Evolutionary conservation across 2,329 filamentous ascomycete species (phyloP).

Genomic region (Cladophialophora yegresii): DNA sequence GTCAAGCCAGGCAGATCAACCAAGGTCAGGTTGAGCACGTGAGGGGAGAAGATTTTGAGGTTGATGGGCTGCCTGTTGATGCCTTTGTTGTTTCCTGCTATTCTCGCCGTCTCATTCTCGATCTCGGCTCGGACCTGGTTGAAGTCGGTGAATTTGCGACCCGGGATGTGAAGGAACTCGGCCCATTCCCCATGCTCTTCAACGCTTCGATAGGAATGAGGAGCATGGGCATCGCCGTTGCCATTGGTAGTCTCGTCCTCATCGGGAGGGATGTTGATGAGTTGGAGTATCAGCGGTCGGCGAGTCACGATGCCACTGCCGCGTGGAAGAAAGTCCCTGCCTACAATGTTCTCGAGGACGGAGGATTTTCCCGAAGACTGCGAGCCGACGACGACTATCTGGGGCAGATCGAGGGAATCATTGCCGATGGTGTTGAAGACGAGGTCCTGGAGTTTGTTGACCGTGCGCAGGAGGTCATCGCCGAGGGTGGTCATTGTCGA

Average conservation of each 20-base stretch:
- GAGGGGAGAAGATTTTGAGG: conserved; percentile 95
- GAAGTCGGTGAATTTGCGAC: conserved; percentile 87
- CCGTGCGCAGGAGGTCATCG: conserved; percentile 89
- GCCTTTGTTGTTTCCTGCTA: conserved; percentile 95
- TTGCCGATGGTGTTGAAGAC: conserved; percentile 99
- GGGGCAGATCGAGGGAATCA: conserved; percentile 93
- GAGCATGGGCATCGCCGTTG: conserved; percentile 65
- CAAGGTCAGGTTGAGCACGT: conserved; percentile 92
- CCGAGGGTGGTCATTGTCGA: conserved; percentile 82
- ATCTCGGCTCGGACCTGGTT: conserved; percentile 93
- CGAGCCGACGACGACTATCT: conserved; percentile 98
- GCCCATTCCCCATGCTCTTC: conserved; percentile 74
- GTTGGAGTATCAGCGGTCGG: conserved; percentile 89
- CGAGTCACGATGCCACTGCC: conserved; percentile 96
- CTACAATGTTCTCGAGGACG: conserved; percentile 97
- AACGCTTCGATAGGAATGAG: conserved; percentile 76
- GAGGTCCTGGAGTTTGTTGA: conserved; percentile 97
- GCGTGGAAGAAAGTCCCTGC: conserved; percentile 92
- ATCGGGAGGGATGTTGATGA: conserved; percentile 84
- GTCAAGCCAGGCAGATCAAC: conserved; percentile 95
- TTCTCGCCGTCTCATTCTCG: conserved; percentile 91
- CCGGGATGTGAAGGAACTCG: conserved; percentile 93
- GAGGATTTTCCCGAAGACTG: conserved; percentile 98
- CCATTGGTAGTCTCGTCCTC: conserved; percentile 58
- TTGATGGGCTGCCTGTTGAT: conserved; percentile 98